A percentile compares a stretch with the other conserved stretches of the same genome.
Evolutionary conservation across 768 basidiomycete genomes (phyloP).

Genomic region (Boletus eberwhitei): DNA sequence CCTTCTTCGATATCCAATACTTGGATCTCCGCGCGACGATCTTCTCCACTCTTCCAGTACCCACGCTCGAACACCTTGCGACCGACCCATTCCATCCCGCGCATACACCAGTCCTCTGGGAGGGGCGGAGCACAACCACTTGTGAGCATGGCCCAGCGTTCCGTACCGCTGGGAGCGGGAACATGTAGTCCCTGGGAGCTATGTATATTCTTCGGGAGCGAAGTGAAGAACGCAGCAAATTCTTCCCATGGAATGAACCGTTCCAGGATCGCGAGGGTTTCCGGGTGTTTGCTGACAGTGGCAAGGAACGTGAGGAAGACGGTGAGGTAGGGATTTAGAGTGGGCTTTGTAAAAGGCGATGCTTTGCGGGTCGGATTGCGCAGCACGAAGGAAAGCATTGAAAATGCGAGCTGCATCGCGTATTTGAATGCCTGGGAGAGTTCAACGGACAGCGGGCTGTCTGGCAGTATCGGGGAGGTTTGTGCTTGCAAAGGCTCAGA

Average conservation of each 20-base stretch:
- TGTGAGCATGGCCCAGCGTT: conserved; percentile 67
- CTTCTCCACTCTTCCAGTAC: conserved; percentile 85
- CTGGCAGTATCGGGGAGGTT: conserved; percentile 27
- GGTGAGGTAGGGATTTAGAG: conserved; percentile 84
- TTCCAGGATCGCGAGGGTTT: conserved; percentile 62
- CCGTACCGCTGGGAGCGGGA: conserved; percentile 32
- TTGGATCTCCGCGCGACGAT: conserved; percentile 69
- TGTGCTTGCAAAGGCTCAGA: conserved; percentile 17
- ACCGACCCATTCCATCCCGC: conserved; percentile 97
- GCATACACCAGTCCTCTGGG: conserved; percentile 91
- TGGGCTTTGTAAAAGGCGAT: conserved; percentile 51
- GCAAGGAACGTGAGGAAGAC: conserved; percentile 86
- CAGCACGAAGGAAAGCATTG: conserved; percentile 71
- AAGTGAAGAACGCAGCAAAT: conserved; percentile 62
- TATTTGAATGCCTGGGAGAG: conserved; percentile 65
- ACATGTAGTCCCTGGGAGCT: conserved; percentile 40
- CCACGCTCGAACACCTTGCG: conserved; percentile 88
- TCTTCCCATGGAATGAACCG: conserved; percentile 82
- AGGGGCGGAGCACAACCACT: conserved; percentile 68
- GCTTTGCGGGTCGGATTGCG: conserved; percentile 57
- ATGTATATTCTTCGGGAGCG: conserved; percentile 54
- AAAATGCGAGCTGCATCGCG: conserved; percentile 76
- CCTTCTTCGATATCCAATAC: conserved; percentile 64
- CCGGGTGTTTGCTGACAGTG: conserved; percentile 64
- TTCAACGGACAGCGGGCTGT: conserved; percentile 40